Evolutionary conservation across 2,329 filamentous ascomycete species (phyloP).

Genomic region (Endocalyx cinctus): DNA sequence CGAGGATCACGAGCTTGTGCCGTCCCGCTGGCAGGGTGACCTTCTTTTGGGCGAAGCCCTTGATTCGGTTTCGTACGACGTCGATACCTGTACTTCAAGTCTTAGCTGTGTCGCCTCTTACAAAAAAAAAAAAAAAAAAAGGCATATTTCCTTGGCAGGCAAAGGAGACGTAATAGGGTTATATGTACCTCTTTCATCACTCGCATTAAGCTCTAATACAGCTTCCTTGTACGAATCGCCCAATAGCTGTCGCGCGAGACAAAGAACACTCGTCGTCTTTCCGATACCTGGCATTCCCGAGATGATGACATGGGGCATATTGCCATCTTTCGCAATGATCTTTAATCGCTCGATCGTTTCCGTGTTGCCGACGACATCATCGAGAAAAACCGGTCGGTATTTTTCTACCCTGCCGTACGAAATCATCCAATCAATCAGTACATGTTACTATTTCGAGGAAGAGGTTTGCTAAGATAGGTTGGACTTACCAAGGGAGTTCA

Average conservation of each 20-base stretch:
- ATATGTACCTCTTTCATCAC: slow-evolving; percentile 74
- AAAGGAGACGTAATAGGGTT: too few species aligned
- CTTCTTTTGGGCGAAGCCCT: slow-evolving; percentile 98
- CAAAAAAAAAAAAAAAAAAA: too few species aligned
- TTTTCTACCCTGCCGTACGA: slow-evolving; percentile 98
- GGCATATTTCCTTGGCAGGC: too few species aligned
- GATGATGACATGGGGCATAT: slow-evolving; percentile 99
- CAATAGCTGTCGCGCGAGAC: slow-evolving; percentile 84
- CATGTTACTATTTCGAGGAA: slow-evolving; percentile 1
- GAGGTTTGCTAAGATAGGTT: neutral
- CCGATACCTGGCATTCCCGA: slow-evolving; percentile 99
- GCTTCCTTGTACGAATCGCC: slow-evolving; percentile 96
- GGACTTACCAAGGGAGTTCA: slow-evolving; percentile 70
- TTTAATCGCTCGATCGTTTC: slow-evolving; percentile 97
- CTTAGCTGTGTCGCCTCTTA: too few species aligned
- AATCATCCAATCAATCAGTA: slow-evolving; percentile 14
- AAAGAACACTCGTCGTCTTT: slow-evolving; percentile 94
- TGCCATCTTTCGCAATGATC: slow-evolving; percentile 97
- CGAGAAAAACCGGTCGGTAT: slow-evolving; percentile 88
- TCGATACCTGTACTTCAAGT: slow-evolving; percentile 75
- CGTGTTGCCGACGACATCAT: slow-evolving; percentile 96
- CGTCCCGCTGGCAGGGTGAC: slow-evolving; percentile 86
- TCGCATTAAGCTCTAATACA: slow-evolving; percentile 92
- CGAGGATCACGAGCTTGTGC: slow-evolving; percentile 95
- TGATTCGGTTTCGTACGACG: slow-evolving; percentile 94